Conservation (phyloP, 2,329 filamentous ascomycete species). For the Zymoseptoria passerinii region DNA sequence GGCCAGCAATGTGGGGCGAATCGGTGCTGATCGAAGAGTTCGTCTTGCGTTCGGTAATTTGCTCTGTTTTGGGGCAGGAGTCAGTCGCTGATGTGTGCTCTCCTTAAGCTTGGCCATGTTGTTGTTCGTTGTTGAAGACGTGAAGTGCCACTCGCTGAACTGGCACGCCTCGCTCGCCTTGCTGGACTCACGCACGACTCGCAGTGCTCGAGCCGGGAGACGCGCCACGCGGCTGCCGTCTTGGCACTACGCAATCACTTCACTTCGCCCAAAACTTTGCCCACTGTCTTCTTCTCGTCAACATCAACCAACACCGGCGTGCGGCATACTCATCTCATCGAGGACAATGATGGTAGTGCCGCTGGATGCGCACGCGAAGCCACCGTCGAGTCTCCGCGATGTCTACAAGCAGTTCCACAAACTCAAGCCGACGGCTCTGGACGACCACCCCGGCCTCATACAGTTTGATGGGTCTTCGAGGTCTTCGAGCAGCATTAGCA, state of each 20-base stretch:
- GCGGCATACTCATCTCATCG: neutral
- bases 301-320: neutral
- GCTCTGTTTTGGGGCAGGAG: constrained; percentile 9
- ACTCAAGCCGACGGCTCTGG: constrained; percentile 46
- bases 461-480: constrained; percentile 4
- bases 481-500: neutral
- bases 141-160: neutral
- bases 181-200: neutral
- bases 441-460: constrained; percentile 18
- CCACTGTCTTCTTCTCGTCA: neutral
- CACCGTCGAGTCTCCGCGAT: constrained; percentile 59
- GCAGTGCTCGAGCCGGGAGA: neutral
- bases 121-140: neutral
- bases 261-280: neutral
- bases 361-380: constrained; percentile 69
- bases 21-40: constrained; percentile 2
- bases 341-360: constrained; percentile 12
- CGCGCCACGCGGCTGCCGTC: neutral
- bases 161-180: neutral
- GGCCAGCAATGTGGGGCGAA: neutral
- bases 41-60: constrained; percentile 7
- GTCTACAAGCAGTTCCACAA: constrained; percentile 70
- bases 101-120: constrained; percentile 9
- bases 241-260: neutral
- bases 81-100: constrained; percentile 4